These are phyloP conservation scores for Flaveria bidentis DNA, from an alignment of 129 eudicot genomes.

Conservation along the genomic window DNA sequence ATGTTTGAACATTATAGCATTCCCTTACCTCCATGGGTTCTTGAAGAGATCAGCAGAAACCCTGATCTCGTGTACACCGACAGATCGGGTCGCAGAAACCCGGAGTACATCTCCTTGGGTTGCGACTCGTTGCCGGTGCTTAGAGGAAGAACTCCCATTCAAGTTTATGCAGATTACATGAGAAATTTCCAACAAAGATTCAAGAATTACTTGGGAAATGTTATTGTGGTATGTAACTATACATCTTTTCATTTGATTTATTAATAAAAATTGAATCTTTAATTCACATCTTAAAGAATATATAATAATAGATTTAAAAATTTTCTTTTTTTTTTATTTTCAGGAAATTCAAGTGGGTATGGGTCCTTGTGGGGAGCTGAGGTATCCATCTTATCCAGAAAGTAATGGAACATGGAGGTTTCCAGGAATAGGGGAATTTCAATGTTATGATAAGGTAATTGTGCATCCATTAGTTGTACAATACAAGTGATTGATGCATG, in stretches of 20 bases:
- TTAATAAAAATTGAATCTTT: neutral
- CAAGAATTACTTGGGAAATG: conserved; percentile 70
- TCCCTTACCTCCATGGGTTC: conserved; percentile 95
- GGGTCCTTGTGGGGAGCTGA: conserved; percentile 99
- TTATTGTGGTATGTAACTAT: conserved; percentile 60
- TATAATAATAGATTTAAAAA: neutral
- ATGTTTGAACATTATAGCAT: conserved; percentile 56
- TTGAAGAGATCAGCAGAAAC: conserved; percentile 87
- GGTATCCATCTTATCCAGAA: conserved; percentile 98
- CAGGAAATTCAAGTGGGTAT: conserved; percentile 98
- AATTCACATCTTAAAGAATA: too few relatives aligned
- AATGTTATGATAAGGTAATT: conserved; percentile 87
- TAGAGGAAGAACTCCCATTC: conserved; percentile 95
- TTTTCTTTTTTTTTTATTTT: neutral
- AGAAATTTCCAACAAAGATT: conserved; percentile 73
- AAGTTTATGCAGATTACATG: conserved; percentile 93
- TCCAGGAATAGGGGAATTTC: conserved; percentile 98
- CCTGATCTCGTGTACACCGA: conserved; percentile 95
- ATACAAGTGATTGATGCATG: neutral
- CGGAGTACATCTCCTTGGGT: conserved; percentile 86
- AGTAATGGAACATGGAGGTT: conserved; percentile 98
- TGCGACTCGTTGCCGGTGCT: conserved; percentile 85
- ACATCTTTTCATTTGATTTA: neutral
- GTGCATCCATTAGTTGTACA: neutral
- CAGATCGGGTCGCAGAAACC: conserved; percentile 84